phyloP scores from a whole-genome alignment of 2,329 filamentous ascomycete genomes.

The Cladophialophora psammophila region DNA sequence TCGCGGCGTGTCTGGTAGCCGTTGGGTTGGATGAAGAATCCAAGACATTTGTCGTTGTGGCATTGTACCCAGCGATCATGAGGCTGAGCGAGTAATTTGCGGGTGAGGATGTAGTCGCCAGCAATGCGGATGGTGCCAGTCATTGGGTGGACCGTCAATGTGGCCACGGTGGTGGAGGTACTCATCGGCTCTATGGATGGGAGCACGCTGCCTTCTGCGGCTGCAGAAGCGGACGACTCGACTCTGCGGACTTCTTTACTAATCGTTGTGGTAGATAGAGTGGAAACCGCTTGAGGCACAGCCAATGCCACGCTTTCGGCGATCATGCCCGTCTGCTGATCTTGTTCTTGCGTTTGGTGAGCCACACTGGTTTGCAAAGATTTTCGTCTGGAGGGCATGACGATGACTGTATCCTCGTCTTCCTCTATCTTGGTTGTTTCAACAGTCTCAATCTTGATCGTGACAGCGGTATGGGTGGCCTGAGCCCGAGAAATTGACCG shows the following conservation, averaged over 20 bases:
- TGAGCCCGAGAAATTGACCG: not conserved
- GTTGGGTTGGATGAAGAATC: constrained; percentile 84
- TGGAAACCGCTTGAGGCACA: constrained; percentile 34
- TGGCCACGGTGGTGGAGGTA: constrained; percentile 31
- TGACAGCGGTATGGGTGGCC: constrained; percentile 24
- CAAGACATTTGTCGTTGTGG: constrained; percentile 71
- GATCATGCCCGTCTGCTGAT: not conserved
- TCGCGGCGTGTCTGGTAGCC: constrained; percentile 85
- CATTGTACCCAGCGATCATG: constrained; percentile 87
- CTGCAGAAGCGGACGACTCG: not conserved
- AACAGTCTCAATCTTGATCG: constrained; percentile 39
- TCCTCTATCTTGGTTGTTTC: constrained; percentile 37
- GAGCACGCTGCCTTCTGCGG: constrained; percentile 27
- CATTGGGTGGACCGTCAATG: constrained; percentile 35
- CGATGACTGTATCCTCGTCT: constrained; percentile 34
- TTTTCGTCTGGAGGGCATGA: constrained; percentile 2
- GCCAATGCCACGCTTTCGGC: not conserved
- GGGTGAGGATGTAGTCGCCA: constrained; percentile 84
- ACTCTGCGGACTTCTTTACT: constrained; percentile 30
- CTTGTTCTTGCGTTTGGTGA: not conserved
- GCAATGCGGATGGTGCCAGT: constrained; percentile 61
- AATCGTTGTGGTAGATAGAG: constrained; percentile 35
- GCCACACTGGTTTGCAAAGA: constrained; percentile 5
- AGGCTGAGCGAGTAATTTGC: constrained; percentile 76
- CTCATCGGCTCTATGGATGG: constrained; percentile 40